Evolutionary conservation across 768 basidiomycete genomes (phyloP).

Genomic region (Mycena polygramma): DNA sequence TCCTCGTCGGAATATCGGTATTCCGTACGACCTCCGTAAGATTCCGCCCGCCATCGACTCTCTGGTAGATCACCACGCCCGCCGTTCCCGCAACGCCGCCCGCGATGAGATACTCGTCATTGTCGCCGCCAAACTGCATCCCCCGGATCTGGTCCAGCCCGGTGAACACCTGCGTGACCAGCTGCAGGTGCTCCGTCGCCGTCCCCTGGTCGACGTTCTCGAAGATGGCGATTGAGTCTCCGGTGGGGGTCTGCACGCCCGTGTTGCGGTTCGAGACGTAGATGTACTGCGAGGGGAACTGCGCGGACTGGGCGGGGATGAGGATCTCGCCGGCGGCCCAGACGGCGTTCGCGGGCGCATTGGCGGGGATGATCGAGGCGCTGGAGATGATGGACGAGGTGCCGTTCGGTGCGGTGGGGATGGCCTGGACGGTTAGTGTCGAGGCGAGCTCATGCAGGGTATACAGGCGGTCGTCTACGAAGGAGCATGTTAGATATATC

Average conservation of each 20-base stretch:
- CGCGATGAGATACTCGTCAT: slow-evolving; percentile 66
- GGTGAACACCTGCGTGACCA: slow-evolving; percentile 62
- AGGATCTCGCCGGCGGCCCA: slow-evolving; percentile 64
- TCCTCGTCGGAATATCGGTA: slow-evolving; percentile 62
- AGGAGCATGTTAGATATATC: neutral
- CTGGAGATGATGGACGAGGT: slow-evolving; percentile 54
- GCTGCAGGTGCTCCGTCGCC: slow-evolving; percentile 47
- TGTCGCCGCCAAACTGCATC: slow-evolving; percentile 59
- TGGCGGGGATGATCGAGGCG: slow-evolving; percentile 53
- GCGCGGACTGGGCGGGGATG: slow-evolving; percentile 49
- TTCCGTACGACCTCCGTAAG: slow-evolving; percentile 68
- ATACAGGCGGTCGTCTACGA: slow-evolving; percentile 57
- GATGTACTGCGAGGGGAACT: slow-evolving; percentile 55
- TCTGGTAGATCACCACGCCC: slow-evolving; percentile 69
- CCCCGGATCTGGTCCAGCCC: slow-evolving; percentile 63
- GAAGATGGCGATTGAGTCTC: slow-evolving; percentile 67
- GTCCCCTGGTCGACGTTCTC: slow-evolving; percentile 53
- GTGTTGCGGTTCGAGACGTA: slow-evolving; percentile 64
- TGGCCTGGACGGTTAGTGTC: slow-evolving; percentile 57
- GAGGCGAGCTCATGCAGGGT: slow-evolving; percentile 60
- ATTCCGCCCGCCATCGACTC: slow-evolving; percentile 66
- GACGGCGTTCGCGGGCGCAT: slow-evolving; percentile 51
- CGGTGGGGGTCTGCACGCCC: slow-evolving; percentile 49
- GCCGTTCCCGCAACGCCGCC: slow-evolving; percentile 65
- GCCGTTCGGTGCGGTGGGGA: slow-evolving; percentile 56